These are phyloP conservation scores for Cryptosporidium canis DNA, from an alignment of 169 alveolate genomes.

Conservation along the genomic window DNA sequence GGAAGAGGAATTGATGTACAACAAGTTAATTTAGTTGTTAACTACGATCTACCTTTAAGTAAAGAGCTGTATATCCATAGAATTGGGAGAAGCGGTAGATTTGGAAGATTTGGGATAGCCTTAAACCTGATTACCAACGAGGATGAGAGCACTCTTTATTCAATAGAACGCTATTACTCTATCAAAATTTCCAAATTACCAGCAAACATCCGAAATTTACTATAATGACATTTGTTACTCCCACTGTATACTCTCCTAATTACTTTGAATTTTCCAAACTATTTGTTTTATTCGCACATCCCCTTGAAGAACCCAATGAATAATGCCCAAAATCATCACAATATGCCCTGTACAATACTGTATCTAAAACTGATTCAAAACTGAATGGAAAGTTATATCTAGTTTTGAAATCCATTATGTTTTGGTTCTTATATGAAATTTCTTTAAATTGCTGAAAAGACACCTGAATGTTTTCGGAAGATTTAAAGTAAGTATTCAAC, in stretches of 20 bases:
- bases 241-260: background rate
- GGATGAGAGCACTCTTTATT: constrained; percentile 32
- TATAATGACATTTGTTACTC: background rate
- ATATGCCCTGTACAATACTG: background rate
- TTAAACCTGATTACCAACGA: constrained; percentile 87
- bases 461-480: background rate
- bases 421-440: background rate
- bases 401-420: background rate
- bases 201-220: constrained; percentile 1
- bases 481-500: background rate
- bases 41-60: constrained; percentile 97
- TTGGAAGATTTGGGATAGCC: constrained; percentile 99
- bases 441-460: constrained; percentile 33
- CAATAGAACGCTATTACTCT: constrained; percentile 38
- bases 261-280: background rate
- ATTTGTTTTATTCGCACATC: background rate
- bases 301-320: background rate
- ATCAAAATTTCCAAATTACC: constrained; percentile 41
- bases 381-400: constrained; percentile 5
- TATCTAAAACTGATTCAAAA: constrained; percentile 9
- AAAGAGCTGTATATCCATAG: constrained; percentile 98
- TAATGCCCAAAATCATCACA: constrained; percentile 7
- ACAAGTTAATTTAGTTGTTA: constrained; percentile 97
- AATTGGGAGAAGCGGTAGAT: constrained; percentile 99
- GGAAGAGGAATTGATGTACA: constrained; percentile 99